phyloP scores from a whole-genome alignment of 176 grass and related monocot genomes.

The Phyllostachys edulis region DNA sequence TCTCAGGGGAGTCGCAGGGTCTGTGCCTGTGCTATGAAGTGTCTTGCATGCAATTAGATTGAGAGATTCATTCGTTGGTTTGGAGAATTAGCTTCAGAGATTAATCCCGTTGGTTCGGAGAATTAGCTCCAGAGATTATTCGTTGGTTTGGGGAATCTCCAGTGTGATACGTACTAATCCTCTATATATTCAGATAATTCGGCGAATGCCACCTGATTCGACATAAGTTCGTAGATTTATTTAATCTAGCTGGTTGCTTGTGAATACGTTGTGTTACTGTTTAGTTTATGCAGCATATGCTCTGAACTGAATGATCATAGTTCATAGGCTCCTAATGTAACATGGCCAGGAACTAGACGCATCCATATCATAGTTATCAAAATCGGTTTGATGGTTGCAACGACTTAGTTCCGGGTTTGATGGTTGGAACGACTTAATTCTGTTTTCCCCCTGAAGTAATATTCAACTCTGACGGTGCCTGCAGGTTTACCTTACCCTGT shows the following conservation, averaged over 20 bases:
- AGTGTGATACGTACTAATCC: neutral
- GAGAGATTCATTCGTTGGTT: neutral
- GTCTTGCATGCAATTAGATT: neutral
- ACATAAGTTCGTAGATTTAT: neutral
- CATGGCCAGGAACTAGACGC: neutral
- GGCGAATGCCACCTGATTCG: neutral
- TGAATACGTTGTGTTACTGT: neutral
- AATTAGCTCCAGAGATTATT: neutral
- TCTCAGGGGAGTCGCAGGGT: neutral
- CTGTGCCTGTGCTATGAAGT: neutral
- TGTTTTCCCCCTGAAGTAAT: neutral
- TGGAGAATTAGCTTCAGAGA: neutral
- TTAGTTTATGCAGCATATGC: neutral
- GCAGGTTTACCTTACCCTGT: slow-evolving; percentile 95
- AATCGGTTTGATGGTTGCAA: neutral
- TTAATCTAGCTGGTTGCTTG: neutral
- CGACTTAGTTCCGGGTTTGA: neutral
- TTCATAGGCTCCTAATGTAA: neutral
- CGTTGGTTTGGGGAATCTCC: neutral
- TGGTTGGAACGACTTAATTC: neutral
- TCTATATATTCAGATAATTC: too few species aligned
- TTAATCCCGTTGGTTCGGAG: neutral
- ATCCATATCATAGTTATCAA: neutral
- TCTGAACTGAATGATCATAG: neutral
- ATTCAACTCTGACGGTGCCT: neutral